Base-by-base conservation (phyloP, 139 green algal species). In the Pleodorina starrii region DNA sequence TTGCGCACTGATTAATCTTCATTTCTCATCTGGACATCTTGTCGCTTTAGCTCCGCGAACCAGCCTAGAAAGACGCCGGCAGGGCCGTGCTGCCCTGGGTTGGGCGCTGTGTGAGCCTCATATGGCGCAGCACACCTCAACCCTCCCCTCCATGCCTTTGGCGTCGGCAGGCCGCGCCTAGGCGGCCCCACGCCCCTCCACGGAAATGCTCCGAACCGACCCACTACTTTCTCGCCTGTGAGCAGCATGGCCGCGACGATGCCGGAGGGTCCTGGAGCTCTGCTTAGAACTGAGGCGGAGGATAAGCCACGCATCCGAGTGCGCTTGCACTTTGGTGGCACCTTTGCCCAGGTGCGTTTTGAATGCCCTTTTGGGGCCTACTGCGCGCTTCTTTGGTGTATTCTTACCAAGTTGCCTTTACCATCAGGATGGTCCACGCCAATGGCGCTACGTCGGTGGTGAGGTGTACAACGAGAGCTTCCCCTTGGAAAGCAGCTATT, bases 401-500 rank as follows among this genome's bases (percentile, higher is more conserved):
- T 40, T 32, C 40, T 46, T 36, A 23, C 54, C 0, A 7, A 35
- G 9, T 60, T 51, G 7, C 68, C 40, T 38, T 16, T n/a, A 11
- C 59, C 1, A 17, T 9, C 81, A 87, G 81, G 81, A 87, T 43
- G 81, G 29, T 17, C 81, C 59, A 42, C 40, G 43, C 5, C 60
- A 78, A 44, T 88, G 84, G 63, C 89, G 84, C 50, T 94, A 94
- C 40, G 84, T 89, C 9, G 91, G 91, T 59, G 91, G 91, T 40
- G 76, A 90, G 75, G 88, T 92, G 32, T 94, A 86, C 88, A 94
- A 94, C 51, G 91, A 92, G 35, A 86, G 54, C 50, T 79, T 94
- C 25, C 85, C 85, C 35, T 6, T 59, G 14, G 40, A 36, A 1
- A 86, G n/a, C 50, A 60, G 59, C 2, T 94, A 94, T 40, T 59